Conservation (phyloP, 1,139 yeast genomes). For the Magnusiomyces suaveolens region DNA sequence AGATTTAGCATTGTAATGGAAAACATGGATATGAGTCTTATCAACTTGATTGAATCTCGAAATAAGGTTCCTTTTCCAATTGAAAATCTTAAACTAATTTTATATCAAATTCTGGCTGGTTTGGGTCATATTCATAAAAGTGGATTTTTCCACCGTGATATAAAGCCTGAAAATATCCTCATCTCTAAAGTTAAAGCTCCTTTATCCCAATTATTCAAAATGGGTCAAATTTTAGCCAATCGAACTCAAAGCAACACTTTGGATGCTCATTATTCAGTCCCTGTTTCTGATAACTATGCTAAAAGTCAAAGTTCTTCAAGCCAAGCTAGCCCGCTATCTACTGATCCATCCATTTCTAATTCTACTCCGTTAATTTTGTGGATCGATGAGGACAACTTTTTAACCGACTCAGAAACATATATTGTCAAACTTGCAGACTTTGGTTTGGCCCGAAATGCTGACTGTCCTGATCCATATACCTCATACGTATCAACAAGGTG, state of each 20-base stretch:
- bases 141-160: conserved; percentile 78
- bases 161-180: conserved; percentile 85
- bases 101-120: conserved; percentile 62
- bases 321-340: no score
- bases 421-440: conserved; percentile 82
- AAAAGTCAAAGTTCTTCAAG: no score
- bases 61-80: conserved; percentile 46
- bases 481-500: conserved; percentile 89
- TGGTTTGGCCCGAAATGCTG: conserved; percentile 68
- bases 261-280: no score
- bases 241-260: no score
- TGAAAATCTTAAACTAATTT: conserved; percentile 52
- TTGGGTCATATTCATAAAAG: conserved; percentile 70
- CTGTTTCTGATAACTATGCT: no score
- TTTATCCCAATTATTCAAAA: conserved; percentile 5
- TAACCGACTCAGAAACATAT: conserved; percentile 36
- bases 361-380: background rate
- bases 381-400: conserved; percentile 20
- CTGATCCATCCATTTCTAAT: no score
- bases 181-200: conserved; percentile 34
- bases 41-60: conserved; percentile 42
- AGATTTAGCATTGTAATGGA: conserved; percentile 83
- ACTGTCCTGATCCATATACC: conserved; percentile 44
- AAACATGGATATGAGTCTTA: conserved; percentile 70
- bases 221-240: no score